These are phyloP conservation scores for Aureobasidium namibiae DNA, from an alignment of 2,329 filamentous ascomycete species.

Conservation along the genomic window DNA sequence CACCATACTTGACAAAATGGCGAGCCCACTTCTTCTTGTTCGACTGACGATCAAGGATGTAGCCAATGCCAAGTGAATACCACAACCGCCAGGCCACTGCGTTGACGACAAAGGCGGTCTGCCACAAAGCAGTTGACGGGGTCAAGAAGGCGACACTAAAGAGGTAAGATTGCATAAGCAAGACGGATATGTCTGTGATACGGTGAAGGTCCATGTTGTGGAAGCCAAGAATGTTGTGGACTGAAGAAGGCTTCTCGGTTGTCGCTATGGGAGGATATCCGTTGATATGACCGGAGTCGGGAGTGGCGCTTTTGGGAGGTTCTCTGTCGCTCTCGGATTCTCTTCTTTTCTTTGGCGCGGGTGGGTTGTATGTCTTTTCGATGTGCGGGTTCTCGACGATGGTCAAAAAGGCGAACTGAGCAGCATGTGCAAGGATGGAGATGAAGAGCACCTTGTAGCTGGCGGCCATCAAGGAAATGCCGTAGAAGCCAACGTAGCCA, in stretches of 20 bases:
- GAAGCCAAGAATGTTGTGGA: conserved; percentile 77
- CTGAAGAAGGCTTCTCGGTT: conserved; percentile 51
- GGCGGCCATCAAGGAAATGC: conserved; percentile 94
- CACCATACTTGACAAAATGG: conserved; percentile 95
- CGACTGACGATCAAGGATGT: conserved; percentile 78
- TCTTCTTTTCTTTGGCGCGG: conserved; percentile 56
- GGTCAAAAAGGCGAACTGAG: conserved; percentile 87
- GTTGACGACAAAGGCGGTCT: conserved; percentile 71
- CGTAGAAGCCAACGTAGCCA: conserved; percentile 95
- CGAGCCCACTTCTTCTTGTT: conserved; percentile 90
- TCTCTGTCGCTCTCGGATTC: conserved; percentile 29
- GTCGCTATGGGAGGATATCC: conserved; percentile 33
- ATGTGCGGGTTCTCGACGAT: conserved; percentile 96
- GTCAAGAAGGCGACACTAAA: conserved; percentile 65
- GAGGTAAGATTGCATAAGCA: conserved; percentile 70
- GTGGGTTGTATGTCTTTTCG: conserved; percentile 93
- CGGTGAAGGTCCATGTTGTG: conserved; percentile 83
- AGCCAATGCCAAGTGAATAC: conserved; percentile 82
- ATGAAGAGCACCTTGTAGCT: conserved; percentile 98
- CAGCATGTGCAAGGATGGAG: conserved; percentile 86
- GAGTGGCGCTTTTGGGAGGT: conserved; percentile 32
- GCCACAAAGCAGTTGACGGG: conserved; percentile 66
- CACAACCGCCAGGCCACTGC: conserved; percentile 79
- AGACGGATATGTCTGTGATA: conserved; percentile 71
- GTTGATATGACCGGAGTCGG: conserved; percentile 30